A percentile compares a stretch with the other conserved stretches of the same genome.
Conservation (phyloP, 495 filamentous ascomycete genomes). For the Bathelium albidoporum region DNA sequence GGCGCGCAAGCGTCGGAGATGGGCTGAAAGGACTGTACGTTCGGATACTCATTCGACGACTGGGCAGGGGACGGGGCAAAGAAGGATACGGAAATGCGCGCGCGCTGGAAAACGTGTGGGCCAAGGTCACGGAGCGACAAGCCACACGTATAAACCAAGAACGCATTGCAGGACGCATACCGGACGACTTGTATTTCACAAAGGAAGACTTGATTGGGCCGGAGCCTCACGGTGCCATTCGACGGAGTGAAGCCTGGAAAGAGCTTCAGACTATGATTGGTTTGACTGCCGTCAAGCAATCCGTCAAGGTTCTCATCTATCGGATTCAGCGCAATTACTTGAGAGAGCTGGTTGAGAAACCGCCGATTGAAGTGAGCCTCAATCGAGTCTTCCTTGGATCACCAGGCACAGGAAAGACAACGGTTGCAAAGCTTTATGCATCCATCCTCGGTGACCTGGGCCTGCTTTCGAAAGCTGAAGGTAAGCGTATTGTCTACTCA, state of each 20-base stretch:
- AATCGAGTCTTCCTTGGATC: slow-evolving; percentile 63
- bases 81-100: slow-evolving; percentile 68
- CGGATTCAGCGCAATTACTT: slow-evolving; percentile 52
- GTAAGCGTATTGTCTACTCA: slow-evolving; percentile 10
- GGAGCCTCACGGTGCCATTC: slow-evolving; percentile 46
- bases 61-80: slow-evolving; percentile 51
- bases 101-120: slow-evolving; percentile 51
- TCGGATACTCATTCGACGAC: slow-evolving; percentile 50
- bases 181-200: slow-evolving; percentile 27
- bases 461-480: slow-evolving; percentile 26
- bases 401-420: slow-evolving; percentile 69
- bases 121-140: slow-evolving; percentile 47
- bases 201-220: slow-evolving; percentile 33
- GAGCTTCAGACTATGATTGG: slow-evolving; percentile 53
- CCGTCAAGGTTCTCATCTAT: slow-evolving; percentile 46
- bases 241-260: slow-evolving; percentile 44
- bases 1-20: slow-evolving; percentile 49
- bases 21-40: slow-evolving; percentile 53
- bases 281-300: slow-evolving; percentile 51
- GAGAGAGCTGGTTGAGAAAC: slow-evolving; percentile 50
- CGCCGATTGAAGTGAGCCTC: slow-evolving; percentile 46
- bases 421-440: slow-evolving; percentile 58
- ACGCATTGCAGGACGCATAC: slow-evolving; percentile 18
- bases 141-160: slow-evolving; percentile 42
- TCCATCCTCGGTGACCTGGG: slow-evolving; percentile 26